Evolutionary conservation across 192 early-diverging fungal species (phyloP).

Genomic region (Lobosporangium transversale): DNA sequence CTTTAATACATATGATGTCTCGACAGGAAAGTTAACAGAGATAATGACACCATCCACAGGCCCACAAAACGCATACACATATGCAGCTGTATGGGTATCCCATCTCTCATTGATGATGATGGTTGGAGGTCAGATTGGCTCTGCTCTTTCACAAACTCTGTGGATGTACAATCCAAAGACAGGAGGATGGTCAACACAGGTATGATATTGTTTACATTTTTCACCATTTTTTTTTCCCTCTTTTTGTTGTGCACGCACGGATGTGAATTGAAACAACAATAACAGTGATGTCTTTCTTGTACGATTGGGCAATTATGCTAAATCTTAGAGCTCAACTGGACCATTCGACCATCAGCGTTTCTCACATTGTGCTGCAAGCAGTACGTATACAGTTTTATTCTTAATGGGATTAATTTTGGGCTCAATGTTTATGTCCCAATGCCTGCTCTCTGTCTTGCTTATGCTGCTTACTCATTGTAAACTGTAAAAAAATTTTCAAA

Average conservation of each 20-base stretch:
- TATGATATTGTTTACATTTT: constrained; percentile 1
- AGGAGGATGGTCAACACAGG: constrained; percentile 29
- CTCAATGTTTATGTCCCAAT: neutral
- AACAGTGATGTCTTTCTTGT: neutral
- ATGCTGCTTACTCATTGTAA: neutral
- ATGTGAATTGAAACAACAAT: neutral
- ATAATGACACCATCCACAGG: neutral
- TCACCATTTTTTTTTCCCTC: neutral
- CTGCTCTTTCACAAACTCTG: neutral
- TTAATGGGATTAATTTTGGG: neutral
- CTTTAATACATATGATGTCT: constrained; percentile 10
- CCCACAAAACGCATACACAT: constrained; percentile 16
- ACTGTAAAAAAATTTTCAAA: too few species aligned
- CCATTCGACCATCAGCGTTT: neutral
- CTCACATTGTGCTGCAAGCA: constrained; percentile 28
- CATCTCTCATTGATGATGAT: constrained; percentile 9
- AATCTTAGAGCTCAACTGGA: constrained; percentile 4
- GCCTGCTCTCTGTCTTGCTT: neutral
- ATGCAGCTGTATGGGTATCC: constrained; percentile 25
- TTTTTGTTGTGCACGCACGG: neutral
- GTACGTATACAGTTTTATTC: constrained; percentile 7
- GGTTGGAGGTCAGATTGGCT: constrained; percentile 6
- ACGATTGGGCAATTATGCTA: neutral
- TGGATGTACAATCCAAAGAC: constrained; percentile 5
- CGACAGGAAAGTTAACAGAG: constrained; percentile 3